phyloP scores from a whole-genome alignment of 2,329 filamentous ascomycete genomes.

The Ceratocystis albifundus region DNA sequence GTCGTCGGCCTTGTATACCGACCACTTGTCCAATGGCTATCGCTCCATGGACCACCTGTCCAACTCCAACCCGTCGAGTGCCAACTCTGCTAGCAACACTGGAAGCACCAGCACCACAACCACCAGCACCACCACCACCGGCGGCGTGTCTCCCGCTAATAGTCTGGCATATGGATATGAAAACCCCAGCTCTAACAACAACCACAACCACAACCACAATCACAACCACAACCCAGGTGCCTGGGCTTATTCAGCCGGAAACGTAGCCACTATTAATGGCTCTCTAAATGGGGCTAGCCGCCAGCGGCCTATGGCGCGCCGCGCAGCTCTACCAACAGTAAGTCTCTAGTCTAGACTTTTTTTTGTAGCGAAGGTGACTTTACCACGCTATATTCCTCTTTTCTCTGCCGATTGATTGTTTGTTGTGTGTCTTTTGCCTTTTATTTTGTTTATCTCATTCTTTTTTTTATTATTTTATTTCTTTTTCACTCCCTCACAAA shows the following conservation, averaged over 20 bases:
- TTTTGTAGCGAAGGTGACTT: too few species aligned
- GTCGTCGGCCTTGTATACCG: slow-evolving; percentile 54
- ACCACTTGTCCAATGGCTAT: slow-evolving; percentile 51
- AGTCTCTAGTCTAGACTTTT: slow-evolving; percentile 31
- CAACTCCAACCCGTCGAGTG: slow-evolving; percentile 21
- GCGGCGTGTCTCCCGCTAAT: slow-evolving; percentile 31
- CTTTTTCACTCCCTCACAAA: slow-evolving; percentile 9
- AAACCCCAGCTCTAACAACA: slow-evolving; percentile 51
- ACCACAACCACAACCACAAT: too few species aligned
- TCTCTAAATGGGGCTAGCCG: slow-evolving; percentile 54
- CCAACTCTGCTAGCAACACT: slow-evolving; percentile 25
- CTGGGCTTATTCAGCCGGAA: slow-evolving; percentile 63
- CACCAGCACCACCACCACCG: slow-evolving; percentile 28
- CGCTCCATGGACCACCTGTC: slow-evolving; percentile 46
- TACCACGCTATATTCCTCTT: too few species aligned
- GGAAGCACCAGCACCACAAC: slow-evolving; percentile 27
- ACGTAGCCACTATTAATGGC: slow-evolving; percentile 51
- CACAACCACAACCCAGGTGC: neutral
- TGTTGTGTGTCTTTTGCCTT: too few species aligned
- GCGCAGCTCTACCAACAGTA: slow-evolving; percentile 61
- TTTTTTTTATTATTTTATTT: neutral
- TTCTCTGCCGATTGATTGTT: too few species aligned
- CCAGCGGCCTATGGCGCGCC: slow-evolving; percentile 43
- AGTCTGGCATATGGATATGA: slow-evolving; percentile 41
- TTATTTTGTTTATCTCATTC: too few species aligned